Evolutionary conservation across 176 grass and related monocot species (phyloP).

Genomic region (Oryza longistaminata): DNA sequence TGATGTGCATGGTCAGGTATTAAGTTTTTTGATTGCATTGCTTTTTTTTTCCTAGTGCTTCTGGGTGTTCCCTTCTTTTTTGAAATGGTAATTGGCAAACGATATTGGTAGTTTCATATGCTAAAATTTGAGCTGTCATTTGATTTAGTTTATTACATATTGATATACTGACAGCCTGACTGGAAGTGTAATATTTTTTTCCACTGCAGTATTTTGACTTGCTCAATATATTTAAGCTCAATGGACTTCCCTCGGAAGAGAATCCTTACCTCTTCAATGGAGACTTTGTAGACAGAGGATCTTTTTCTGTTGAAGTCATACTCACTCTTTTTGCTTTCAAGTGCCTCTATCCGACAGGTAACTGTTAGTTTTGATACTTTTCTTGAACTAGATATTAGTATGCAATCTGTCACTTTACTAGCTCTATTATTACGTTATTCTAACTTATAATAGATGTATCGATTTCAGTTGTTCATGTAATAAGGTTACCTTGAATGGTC

Average conservation of each 20-base stretch:
- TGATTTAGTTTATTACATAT: background rate
- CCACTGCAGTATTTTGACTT: conserved; percentile 85
- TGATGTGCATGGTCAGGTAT: conserved; percentile 91
- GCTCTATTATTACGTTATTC: background rate
- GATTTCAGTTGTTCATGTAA: background rate
- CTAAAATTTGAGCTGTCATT: background rate
- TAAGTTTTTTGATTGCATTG: background rate
- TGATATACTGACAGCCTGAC: background rate
- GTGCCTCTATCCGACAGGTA: conserved; percentile 85
- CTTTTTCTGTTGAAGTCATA: conserved; percentile 96
- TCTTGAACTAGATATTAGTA: background rate
- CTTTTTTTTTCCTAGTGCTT: background rate
- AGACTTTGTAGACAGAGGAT: conserved; percentile 96
- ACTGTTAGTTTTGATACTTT: background rate
- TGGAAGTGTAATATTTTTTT: background rate
- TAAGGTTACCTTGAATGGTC: conserved; percentile 33
- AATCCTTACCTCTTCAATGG: conserved; percentile 98
- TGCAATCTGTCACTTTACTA: background rate
- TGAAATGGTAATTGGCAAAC: background rate
- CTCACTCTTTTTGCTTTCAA: conserved; percentile 94
- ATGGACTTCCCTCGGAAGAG: conserved; percentile 92
- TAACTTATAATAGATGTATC: background rate
- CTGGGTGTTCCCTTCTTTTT: background rate
- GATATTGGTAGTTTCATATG: background rate
- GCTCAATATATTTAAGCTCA: conserved; percentile 92